These are phyloP conservation scores for Pseudogymnoascus sp. DNA, from an alignment of 2,329 filamentous ascomycete species.

Conservation along the genomic window DNA sequence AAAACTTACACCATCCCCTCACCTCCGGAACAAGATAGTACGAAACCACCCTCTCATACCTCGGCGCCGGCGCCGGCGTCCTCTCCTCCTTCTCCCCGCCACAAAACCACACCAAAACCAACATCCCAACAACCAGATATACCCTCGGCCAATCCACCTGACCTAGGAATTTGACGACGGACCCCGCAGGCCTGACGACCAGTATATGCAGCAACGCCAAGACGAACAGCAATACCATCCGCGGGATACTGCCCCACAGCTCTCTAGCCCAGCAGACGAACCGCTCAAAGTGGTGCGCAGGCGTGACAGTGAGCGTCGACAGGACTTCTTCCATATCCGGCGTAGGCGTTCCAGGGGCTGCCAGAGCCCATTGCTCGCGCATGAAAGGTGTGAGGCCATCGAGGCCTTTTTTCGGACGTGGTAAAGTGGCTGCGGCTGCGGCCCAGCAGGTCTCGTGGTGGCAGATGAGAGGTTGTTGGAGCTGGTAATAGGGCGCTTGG, in stretches of 20 bases:
- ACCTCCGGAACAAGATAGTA: constrained; percentile 6
- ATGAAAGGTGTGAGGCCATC: not conserved
- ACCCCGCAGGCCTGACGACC: not conserved
- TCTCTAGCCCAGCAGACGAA: not conserved
- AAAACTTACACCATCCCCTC: not conserved
- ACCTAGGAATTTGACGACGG: not conserved
- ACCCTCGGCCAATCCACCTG: not conserved
- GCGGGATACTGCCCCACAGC: not conserved
- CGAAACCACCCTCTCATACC: not conserved
- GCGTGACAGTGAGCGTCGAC: not conserved
- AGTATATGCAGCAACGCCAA: not conserved
- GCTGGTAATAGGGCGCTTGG: not conserved
- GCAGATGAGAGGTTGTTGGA: not conserved
- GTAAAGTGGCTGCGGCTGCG: not conserved
- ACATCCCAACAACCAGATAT: not conserved
- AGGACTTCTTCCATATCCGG: not conserved
- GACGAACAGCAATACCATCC: not conserved
- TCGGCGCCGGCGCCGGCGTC: not conserved
- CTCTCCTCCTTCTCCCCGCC: not conserved
- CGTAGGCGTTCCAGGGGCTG: not conserved
- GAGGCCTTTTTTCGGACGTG: not conserved
- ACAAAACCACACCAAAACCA: not conserved
- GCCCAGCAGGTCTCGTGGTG: not conserved
- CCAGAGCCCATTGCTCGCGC: not conserved
- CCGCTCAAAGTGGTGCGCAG: not conserved